Percentiles rank a stretch among this genome's conserved stretches.
Evolutionary conservation across 106 monocot genomes (phyloP).

Genomic region (Dendrobium officinale): DNA sequence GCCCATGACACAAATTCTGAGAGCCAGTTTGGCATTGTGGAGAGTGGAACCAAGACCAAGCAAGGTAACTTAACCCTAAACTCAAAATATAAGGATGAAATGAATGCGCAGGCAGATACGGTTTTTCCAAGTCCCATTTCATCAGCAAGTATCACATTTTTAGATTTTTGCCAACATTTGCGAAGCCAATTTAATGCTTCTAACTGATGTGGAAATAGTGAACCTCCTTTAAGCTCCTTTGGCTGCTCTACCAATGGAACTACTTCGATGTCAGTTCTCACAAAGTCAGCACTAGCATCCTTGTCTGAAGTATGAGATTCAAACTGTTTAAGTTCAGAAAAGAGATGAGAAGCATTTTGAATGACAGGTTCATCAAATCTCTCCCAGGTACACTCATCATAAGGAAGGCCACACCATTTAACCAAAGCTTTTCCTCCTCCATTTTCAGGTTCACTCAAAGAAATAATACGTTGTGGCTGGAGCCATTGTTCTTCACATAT

Average conservation of each 20-base stretch:
- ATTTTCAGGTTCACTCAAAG: no score
- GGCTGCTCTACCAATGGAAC: constrained; percentile 59
- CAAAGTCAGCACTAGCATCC: constrained; percentile 26
- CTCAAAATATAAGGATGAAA: constrained; percentile 75
- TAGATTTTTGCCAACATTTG: constrained; percentile 86
- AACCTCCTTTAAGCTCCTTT: constrained; percentile 76
- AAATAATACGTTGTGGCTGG: no score
- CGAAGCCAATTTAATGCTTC: constrained; percentile 96
- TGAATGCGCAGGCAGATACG: constrained; percentile 85
- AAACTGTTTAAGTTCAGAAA: no score
- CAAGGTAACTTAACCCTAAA: constrained; percentile 74
- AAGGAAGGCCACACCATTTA: no score
- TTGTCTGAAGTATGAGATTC: constrained; percentile 38
- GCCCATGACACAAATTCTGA: constrained; percentile 88
- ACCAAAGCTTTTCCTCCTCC: no score
- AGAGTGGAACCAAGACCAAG: constrained; percentile 86
- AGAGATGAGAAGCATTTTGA: no score
- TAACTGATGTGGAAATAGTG: constrained; percentile 88
- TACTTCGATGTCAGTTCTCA: constrained; percentile 45
- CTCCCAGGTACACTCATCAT: no score
- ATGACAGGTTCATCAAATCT: no score
- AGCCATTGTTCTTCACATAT: no score
- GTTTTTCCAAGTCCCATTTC: constrained; percentile 98
- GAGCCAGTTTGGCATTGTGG: constrained; percentile 96
- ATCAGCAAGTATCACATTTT: constrained; percentile 98